Conservation (phyloP, 257 asterid genomes). For the Petrea volubilis region DNA sequence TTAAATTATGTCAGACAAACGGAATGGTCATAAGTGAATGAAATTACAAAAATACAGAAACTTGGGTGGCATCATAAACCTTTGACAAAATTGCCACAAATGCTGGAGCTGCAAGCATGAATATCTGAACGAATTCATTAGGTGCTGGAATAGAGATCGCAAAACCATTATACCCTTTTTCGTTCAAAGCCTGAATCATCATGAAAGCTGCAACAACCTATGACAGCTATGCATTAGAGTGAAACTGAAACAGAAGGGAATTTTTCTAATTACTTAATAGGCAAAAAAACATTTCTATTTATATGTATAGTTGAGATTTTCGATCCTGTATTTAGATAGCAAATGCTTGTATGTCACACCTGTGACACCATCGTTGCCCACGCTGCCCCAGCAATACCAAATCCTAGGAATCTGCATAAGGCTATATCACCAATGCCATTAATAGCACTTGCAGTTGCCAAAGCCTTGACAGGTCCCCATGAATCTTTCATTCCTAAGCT, state of each 20-base stretch:
- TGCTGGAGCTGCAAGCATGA: slow-evolving; percentile 90
- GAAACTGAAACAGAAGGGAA: background rate
- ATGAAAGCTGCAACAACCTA: slow-evolving; percentile 95
- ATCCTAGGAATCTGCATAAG: slow-evolving; percentile 73
- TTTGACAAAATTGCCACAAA: slow-evolving; percentile 90
- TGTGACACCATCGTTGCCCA: slow-evolving; percentile 99
- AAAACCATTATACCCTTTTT: slow-evolving; percentile 84
- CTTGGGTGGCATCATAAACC: slow-evolving; percentile 46
- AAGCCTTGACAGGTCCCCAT: slow-evolving; percentile 97
- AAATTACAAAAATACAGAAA: slow-evolving; percentile 8
- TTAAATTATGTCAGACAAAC: slow-evolving; percentile 25
- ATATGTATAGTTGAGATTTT: too few relatives aligned
- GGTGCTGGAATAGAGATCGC: slow-evolving; percentile 76
- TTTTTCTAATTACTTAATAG: background rate
- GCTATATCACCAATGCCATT: slow-evolving; percentile 89
- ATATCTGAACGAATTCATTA: slow-evolving; percentile 63
- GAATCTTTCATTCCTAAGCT: slow-evolving; percentile 99
- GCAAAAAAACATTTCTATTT: too few relatives aligned
- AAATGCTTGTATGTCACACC: slow-evolving; percentile 37
- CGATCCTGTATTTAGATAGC: background rate
- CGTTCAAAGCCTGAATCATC: slow-evolving; percentile 78
- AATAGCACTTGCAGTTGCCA: slow-evolving; percentile 78
- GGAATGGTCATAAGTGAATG: slow-evolving; percentile 16
- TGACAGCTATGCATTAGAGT: slow-evolving; percentile 23
- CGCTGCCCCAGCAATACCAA: slow-evolving; percentile 99